Conservation (phyloP, 768 basidiomycete species). For the Russula lepida region DNA sequence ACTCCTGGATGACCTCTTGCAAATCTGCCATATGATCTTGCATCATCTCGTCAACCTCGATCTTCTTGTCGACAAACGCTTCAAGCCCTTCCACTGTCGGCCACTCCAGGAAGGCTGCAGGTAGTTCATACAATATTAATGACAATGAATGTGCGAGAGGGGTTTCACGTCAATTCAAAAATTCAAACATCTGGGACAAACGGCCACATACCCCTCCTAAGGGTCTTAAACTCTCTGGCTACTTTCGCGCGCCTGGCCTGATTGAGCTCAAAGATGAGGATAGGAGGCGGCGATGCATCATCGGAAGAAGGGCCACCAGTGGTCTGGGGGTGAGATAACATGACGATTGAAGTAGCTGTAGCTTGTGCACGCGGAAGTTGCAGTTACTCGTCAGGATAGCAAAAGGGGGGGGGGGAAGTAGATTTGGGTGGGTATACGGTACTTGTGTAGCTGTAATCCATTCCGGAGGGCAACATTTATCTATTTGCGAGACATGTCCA, state of each 20-base stretch:
- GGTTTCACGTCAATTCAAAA: background rate
- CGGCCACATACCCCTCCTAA: background rate
- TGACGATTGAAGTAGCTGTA: background rate
- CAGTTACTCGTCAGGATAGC: background rate
- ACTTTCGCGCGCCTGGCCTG: background rate
- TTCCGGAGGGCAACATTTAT: background rate
- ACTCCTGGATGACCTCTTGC: background rate
- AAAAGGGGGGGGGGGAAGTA: no score
- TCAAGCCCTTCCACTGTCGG: conserved; percentile 5
- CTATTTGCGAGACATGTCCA: background rate
- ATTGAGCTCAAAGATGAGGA: background rate
- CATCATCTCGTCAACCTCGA: background rate
- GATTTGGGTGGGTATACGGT: background rate
- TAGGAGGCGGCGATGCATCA: background rate
- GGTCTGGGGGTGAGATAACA: background rate
- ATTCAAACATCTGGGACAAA: background rate
- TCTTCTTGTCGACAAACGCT: conserved; percentile 1
- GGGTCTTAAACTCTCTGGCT: background rate
- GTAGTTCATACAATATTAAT: no score
- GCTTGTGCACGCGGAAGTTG: background rate
- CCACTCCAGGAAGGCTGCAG: background rate
- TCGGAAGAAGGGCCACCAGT: background rate
- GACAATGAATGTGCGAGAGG: background rate
- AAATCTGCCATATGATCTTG: background rate
- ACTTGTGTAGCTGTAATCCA: background rate